Evolutionary conservation across 2,329 filamentous ascomycete species (phyloP), one percentile per base, ranked within the genome.

Genomic region (Colletotrichum abscissum): DNA sequence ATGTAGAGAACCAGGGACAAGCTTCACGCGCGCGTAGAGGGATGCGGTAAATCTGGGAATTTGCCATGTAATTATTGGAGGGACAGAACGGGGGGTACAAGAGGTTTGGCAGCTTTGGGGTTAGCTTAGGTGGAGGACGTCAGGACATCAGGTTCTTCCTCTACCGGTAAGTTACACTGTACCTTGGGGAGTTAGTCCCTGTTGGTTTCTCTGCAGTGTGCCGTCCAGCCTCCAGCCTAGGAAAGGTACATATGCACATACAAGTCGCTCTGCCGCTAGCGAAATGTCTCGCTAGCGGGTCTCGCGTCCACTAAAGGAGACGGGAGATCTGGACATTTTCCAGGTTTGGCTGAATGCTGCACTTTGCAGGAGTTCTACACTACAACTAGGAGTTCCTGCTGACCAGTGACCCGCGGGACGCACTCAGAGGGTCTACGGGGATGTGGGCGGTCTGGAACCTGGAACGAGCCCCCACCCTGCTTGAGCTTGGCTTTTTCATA

Each of bases 361-460:
- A 19, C 14, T 49, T 19, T 49, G 42, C 42, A 49, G 42, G 16
- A 42, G 16, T 42, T 19, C 38, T 4, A 33, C 30, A 8, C 38
- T 4, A 33, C 30, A 8, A 28, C 6, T 19, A 49, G 33, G 11
- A 35, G 33, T 35, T 35, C 33, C 8, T 49, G 42, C 42, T 49
- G 42, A 49, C 42, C 42, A 19, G 42, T 49, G 42, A 49, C 42
- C 42, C 42, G 42, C 19, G 19, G 42, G 42, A 49, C 42, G 42
- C 42, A n/a, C 16, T n/a, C 42, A 49, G 30, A 30, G 63, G 42
- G 24, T 28, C 26, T 42, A 66, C 65, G 66, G 66, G 70, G 70
- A 64, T 73, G 59, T 70, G 55, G 69, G 59, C 54, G 59, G 66
- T 72, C 69, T 72, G 65, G 66, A 63, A 70, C 65, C 69, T 72